Percentiles rank a stretch among this genome's conserved stretches.
phyloP scores from a whole-genome alignment of 2,329 filamentous ascomycete genomes.

The Verticillium longisporum region DNA sequence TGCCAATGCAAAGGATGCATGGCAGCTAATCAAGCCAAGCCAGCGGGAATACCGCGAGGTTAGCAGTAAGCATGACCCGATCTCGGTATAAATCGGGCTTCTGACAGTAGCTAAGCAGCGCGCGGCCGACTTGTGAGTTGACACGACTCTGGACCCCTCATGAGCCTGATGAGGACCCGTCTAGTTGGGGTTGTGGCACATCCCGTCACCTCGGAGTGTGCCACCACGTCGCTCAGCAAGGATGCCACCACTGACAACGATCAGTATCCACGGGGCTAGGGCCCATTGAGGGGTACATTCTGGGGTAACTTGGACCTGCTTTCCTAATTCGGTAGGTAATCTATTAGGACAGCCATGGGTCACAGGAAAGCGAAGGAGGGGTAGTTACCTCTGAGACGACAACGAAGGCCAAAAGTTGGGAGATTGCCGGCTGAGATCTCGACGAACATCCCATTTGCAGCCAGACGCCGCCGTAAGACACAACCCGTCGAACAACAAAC shows the following conservation, averaged over 20 bases:
- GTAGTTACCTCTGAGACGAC: not conserved
- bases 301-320: not conserved
- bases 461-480: not conserved
- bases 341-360: not conserved
- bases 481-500: too few species aligned
- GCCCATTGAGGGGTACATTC: not conserved
- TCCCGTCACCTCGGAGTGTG: not conserved
- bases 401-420: not conserved
- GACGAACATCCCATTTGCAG: not conserved
- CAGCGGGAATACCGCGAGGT: not conserved
- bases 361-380: not conserved
- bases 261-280: not conserved
- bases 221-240: not conserved
- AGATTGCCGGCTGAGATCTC: not conserved
- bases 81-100: not conserved
- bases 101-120: not conserved
- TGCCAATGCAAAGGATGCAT: not conserved
- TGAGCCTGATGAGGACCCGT: not conserved
- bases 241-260: not conserved
- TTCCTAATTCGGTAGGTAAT: not conserved
- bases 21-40: not conserved
- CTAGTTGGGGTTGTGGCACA: not conserved
- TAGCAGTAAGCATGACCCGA: not conserved
- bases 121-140: not conserved
- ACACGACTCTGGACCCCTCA: not conserved